Conservation (phyloP, 768 basidiomycete species). For the Lactarius quietus region DNA sequence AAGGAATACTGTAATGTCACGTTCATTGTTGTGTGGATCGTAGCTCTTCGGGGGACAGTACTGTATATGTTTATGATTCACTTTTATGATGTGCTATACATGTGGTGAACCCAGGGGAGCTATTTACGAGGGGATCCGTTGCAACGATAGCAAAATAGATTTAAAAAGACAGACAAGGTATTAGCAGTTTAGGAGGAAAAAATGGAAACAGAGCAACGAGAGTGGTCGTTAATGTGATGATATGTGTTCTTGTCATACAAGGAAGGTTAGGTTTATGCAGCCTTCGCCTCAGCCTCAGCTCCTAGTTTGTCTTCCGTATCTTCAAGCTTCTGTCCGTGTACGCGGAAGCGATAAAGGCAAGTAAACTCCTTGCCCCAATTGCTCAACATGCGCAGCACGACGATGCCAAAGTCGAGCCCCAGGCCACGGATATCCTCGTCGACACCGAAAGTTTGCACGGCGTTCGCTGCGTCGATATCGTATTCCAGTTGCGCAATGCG, state of each 20-base stretch:
- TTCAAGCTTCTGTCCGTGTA: constrained; percentile 58
- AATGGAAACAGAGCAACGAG: background rate
- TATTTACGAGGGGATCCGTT: constrained; percentile 1
- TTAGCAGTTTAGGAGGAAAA: background rate
- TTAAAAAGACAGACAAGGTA: constrained; percentile 23
- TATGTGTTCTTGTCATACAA: background rate
- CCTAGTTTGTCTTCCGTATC: constrained; percentile 2
- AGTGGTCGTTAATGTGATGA: constrained; percentile 17
- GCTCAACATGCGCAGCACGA: constrained; percentile 71
- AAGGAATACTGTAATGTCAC: too few relatives aligned
- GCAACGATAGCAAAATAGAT: constrained; percentile 21
- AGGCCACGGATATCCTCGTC: constrained; percentile 57
- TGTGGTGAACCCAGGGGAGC: background rate
- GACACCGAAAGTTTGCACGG: constrained; percentile 51
- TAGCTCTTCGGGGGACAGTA: too few relatives aligned
- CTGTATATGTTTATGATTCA: too few relatives aligned
- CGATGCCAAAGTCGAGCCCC: constrained; percentile 79
- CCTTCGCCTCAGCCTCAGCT: background rate
- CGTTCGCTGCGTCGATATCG: constrained; percentile 39
- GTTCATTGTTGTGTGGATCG: too few relatives aligned
- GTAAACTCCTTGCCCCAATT: constrained; percentile 92
- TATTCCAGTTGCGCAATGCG: constrained; percentile 48
- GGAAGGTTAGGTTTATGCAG: constrained; percentile 3
- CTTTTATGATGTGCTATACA: too few relatives aligned
- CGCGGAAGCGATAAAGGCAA: constrained; percentile 83